These are phyloP conservation scores for Carex sylvatica DNA, from an alignment of 202 grass and related monocot genomes.

Conservation along the genomic window DNA sequence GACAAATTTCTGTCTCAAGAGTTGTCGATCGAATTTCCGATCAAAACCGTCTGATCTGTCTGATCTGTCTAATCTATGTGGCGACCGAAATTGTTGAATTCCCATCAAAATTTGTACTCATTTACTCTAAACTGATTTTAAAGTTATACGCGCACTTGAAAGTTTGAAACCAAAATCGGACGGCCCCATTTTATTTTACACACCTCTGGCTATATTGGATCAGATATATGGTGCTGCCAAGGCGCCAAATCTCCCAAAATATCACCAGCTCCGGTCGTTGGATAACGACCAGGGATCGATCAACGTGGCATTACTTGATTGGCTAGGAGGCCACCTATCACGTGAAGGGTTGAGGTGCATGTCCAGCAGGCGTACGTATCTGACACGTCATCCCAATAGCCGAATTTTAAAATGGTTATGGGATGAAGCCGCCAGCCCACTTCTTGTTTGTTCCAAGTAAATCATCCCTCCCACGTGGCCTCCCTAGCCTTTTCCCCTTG, in stretches of 20 bases:
- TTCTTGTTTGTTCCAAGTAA: constrained; percentile 17
- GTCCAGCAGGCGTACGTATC: constrained; percentile 28
- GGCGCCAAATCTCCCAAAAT: background rate
- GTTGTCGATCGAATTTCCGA: too few species aligned
- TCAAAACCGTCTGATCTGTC: too few species aligned
- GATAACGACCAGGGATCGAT: background rate
- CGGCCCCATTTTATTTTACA: too few species aligned
- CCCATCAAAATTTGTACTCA: too few species aligned
- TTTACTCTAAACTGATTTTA: too few species aligned
- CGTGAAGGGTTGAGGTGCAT: constrained; percentile 64
- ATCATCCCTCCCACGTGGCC: constrained; percentile 16
- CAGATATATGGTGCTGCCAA: background rate
- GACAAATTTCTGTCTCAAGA: too few species aligned
- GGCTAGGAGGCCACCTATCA: constrained; percentile 35
- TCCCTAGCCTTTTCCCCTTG: background rate
- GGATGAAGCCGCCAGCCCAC: background rate
- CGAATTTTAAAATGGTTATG: background rate
- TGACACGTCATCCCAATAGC: background rate
- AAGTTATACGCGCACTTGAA: too few species aligned
- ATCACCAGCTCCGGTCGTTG: background rate
- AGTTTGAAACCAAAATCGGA: too few species aligned
- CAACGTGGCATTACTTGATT: constrained; percentile 22
- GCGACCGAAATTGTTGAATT: too few species aligned
- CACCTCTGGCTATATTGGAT: background rate
- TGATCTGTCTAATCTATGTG: too few species aligned